A percentile compares a stretch with the other conserved stretches of the same genome.
Evolutionary conservation across 805 yeast genomes (phyloP).

Genomic region (Cephaloascus fragrans): DNA sequence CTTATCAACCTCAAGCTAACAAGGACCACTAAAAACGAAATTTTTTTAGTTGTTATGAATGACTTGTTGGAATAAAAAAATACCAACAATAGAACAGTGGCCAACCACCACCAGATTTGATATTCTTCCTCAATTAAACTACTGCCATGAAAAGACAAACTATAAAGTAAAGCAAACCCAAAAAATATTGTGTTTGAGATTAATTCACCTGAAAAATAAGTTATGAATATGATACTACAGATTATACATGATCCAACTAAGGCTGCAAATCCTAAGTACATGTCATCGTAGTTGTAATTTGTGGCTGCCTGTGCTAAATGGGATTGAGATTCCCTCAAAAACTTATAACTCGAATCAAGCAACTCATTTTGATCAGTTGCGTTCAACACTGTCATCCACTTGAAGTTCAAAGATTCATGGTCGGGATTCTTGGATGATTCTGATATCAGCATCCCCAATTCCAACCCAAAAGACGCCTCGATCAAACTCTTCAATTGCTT

Average conservation of each 20-base stretch:
- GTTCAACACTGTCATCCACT: slow-evolving; percentile 5
- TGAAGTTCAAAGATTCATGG: slow-evolving; percentile 5
- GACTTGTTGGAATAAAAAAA: slow-evolving; percentile 3
- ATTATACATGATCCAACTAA: slow-evolving; percentile 3
- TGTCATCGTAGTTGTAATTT: slow-evolving; percentile 51
- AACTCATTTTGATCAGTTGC: slow-evolving; percentile 1
- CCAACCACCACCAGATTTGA: slow-evolving; percentile 88
- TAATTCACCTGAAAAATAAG: slow-evolving; percentile 1
- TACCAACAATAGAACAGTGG: slow-evolving; percentile 21
- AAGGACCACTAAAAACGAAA: slow-evolving; percentile 8
- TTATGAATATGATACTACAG: slow-evolving; percentile 1
- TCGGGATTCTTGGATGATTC: slow-evolving; percentile 2
- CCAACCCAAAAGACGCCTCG: slow-evolving; percentile 24
- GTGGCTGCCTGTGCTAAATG: slow-evolving; percentile 54
- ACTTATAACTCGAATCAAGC: slow-evolving; percentile 15
- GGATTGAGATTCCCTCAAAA: slow-evolving; percentile 38
- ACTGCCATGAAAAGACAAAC: slow-evolving; percentile 66
- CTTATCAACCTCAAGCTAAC: slow-evolving; percentile 48
- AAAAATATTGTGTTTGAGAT: slow-evolving; percentile 6
- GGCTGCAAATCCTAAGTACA: slow-evolving; percentile 18
- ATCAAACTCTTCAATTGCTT: slow-evolving; percentile 41
- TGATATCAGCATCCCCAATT: slow-evolving; percentile 6
- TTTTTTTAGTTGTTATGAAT: neutral
- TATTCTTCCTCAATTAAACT: slow-evolving; percentile 94
- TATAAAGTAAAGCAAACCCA: slow-evolving; percentile 24